Conservation (phyloP, 1,139 yeast genomes). For the Ogataea hybrid region DNA sequence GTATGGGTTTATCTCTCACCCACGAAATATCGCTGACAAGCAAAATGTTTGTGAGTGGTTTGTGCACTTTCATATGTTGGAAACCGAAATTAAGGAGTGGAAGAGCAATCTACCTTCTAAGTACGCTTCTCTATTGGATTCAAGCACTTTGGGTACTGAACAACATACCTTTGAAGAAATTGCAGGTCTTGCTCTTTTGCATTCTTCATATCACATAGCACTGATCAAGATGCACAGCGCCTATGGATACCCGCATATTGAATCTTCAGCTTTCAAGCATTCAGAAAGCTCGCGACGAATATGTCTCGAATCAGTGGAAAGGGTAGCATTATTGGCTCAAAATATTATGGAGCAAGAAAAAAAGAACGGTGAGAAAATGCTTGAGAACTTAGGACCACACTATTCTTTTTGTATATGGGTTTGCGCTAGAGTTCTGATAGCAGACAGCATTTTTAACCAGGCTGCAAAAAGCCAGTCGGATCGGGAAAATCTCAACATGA, state of each 20-base stretch:
- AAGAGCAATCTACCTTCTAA: constrained; percentile 16
- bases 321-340: constrained; percentile 8
- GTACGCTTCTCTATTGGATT: constrained; percentile 13
- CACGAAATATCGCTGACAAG: constrained; percentile 20
- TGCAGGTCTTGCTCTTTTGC: constrained; percentile 14
- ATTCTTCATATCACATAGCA: constrained; percentile 22
- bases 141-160: constrained; percentile 6
- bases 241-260: constrained; percentile 23
- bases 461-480: constrained; percentile 6
- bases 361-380: not conserved
- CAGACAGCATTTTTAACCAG: constrained; percentile 32
- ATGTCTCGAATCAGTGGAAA: constrained; percentile 12
- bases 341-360: constrained; percentile 6
- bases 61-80: constrained; percentile 16
- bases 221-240: constrained; percentile 23
- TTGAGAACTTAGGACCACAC: constrained; percentile 32
- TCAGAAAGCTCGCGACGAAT: constrained; percentile 16
- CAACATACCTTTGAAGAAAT: constrained; percentile 1
- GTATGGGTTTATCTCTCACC: constrained; percentile 22
- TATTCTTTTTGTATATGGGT: constrained; percentile 38
- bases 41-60: constrained; percentile 18
- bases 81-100: constrained; percentile 18
- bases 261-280: constrained; percentile 19
- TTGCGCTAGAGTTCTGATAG: constrained; percentile 35
- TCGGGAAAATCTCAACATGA: constrained; percentile 6